Base-by-base conservation (phyloP, 2,329 filamentous ascomycete species). In the Neurospora sp. region DNA sequence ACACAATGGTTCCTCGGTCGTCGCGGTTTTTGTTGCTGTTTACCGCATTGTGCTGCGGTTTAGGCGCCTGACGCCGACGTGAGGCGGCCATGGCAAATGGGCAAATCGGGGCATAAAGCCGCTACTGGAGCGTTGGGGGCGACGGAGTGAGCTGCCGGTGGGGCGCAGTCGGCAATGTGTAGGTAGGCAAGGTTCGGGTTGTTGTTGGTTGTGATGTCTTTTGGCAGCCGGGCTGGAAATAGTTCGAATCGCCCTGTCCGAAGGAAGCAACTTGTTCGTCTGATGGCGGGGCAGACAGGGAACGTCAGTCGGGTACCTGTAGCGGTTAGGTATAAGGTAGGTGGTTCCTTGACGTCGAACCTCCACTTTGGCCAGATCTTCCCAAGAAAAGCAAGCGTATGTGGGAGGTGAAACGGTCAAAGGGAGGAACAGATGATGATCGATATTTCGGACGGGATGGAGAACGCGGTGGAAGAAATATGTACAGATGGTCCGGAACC, bases 61-160 rank as follows among this genome's bases (percentile, higher is more conserved):
- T 75, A 70, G 74, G 73, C 69, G 71, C 74, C 73, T 73, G 74
- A 69, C 75, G 75, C 68, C 75, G 75, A 69, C 75, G 75, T 17
- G 73, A 70, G 70, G 74, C 70, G 67, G 74, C 73, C 75, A 77
- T 77, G 72, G 73, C 73, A 68, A 70, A 70, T 70, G 69, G 68
- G 72, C 62, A 71, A 71, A 68, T 72, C 71, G 71, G 71, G 71
- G 68, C 73, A 75, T 75, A 71, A 70, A 75, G 62, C 52, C 52
- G 52, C 52, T 62, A 33, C 23, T 28, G 23, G 46, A 62, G 52
- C 23, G 52, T 62, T 67, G 39, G 41, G 41, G n/a, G 28, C 41
- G 43, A 41, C 23, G 66, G n/a, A 41, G 19, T 11, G 10, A 67
- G 38, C 23, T 39, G 41, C 66, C 66, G n/a, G n/a, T 33, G 66